Evolutionary conservation across 192 early-diverging fungal genomes (phyloP).

Genomic region (Backusella tuberculispora): DNA sequence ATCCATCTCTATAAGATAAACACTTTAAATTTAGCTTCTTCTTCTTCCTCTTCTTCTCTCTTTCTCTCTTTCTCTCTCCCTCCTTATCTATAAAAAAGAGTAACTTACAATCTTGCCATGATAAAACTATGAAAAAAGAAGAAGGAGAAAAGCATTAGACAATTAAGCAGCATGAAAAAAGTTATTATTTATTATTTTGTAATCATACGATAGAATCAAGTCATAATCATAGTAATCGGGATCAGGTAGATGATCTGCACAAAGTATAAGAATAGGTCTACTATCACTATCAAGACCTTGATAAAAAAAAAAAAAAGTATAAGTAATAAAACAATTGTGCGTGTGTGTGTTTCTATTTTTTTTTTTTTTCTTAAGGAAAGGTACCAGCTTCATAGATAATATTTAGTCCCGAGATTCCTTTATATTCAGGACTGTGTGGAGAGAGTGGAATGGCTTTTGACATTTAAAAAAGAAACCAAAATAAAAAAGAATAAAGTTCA

Average conservation of each 20-base stretch:
- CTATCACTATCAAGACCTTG: constrained; percentile 86
- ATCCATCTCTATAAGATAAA: constrained; percentile 69
- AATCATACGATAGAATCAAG: constrained; percentile 70
- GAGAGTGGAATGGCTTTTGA: constrained; percentile 39
- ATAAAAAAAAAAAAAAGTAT: background rate
- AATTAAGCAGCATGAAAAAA: too few species aligned
- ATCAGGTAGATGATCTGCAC: constrained; percentile 87
- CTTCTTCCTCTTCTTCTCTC: background rate
- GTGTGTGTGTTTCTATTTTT: background rate
- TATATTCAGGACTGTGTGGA: constrained; percentile 52
- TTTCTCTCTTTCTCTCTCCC: background rate
- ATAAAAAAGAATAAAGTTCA: background rate
- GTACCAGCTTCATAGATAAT: constrained; percentile 48
- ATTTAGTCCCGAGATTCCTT: constrained; percentile 40
- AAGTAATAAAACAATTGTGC: too few species aligned
- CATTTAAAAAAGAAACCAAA: background rate
- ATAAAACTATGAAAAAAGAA: constrained; percentile 25
- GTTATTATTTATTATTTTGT: background rate
- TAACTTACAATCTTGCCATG: constrained; percentile 44
- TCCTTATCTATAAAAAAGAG: background rate
- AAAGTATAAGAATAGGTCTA: constrained; percentile 80
- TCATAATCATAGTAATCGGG: constrained; percentile 83
- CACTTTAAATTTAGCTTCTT: constrained; percentile 11
- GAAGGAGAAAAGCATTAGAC: background rate
- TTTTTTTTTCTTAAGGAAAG: background rate